phyloP scores from a whole-genome alignment of 441 rosid genomes.

The Biscutella laevigata region DNA sequence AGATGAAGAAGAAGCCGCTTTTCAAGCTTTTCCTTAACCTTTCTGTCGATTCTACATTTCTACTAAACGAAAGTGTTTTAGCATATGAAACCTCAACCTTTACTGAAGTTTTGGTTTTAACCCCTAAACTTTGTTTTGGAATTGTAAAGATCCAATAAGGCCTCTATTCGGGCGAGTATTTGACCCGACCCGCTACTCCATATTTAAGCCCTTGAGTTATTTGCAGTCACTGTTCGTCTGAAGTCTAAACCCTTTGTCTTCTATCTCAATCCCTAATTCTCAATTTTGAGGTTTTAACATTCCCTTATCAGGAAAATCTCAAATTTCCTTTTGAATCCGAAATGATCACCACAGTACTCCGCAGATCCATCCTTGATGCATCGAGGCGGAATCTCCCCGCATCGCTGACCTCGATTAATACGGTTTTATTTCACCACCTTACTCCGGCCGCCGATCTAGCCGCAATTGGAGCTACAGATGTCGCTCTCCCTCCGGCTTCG shows the following conservation, averaged over 20 bases:
- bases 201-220: too few species aligned
- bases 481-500: background rate
- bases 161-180: too few species aligned
- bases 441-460: slow-evolving; percentile 6
- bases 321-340: background rate
- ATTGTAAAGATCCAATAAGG: background rate
- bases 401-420: slow-evolving; percentile 25
- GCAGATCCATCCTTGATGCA: slow-evolving; percentile 26
- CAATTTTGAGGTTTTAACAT: slow-evolving; percentile 19
- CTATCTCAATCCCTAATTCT: slow-evolving; percentile 29
- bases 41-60: background rate
- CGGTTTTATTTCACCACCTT: slow-evolving; percentile 24
- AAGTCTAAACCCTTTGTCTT: slow-evolving; percentile 18
- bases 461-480: slow-evolving; percentile 9
- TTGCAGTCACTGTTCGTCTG: too few species aligned
- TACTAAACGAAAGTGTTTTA: background rate
- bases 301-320: background rate
- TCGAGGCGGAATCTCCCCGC: slow-evolving; percentile 29
- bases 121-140: background rate
- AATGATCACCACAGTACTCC: slow-evolving; percentile 35
- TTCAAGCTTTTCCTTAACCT: background rate
- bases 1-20: background rate
- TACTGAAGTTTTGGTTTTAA: background rate
- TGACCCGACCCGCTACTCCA: too few species aligned
- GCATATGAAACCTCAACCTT: background rate